Conservation (phyloP, 768 basidiomycete species). For the Cubamyces sp. region DNA sequence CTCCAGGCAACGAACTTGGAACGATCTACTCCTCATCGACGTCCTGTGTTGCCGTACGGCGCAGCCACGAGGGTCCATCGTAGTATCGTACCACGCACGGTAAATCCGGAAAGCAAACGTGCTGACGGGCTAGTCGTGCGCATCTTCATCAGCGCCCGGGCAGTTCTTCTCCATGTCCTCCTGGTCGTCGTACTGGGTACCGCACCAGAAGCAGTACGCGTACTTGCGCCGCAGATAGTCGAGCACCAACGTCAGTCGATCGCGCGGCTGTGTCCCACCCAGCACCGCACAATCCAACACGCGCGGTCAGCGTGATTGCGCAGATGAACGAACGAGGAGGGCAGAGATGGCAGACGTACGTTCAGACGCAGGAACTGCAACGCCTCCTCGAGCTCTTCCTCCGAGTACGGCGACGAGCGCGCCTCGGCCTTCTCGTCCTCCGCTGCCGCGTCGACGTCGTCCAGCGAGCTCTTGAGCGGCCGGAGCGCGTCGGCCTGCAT, state of each 20-base stretch:
- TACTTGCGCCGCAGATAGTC: slow-evolving; percentile 74
- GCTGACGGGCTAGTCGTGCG: slow-evolving; percentile 59
- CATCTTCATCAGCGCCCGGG: slow-evolving; percentile 77
- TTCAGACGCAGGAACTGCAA: slow-evolving; percentile 67
- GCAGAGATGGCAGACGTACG: slow-evolving; percentile 40
- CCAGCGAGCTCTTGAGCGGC: slow-evolving; percentile 43
- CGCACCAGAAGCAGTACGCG: slow-evolving; percentile 90
- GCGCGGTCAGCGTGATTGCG: neutral
- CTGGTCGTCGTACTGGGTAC: slow-evolving; percentile 65
- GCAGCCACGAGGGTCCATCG: too few relatives aligned
- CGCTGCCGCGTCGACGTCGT: slow-evolving; percentile 36
- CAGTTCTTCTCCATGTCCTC: slow-evolving; percentile 68
- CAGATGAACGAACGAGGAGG: too few relatives aligned
- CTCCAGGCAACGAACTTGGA: neutral
- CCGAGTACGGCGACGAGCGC: slow-evolving; percentile 44
- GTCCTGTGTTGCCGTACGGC: neutral
- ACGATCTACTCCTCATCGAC: too few relatives aligned
- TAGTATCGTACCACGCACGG: too few relatives aligned
- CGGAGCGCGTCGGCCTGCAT: slow-evolving; percentile 77
- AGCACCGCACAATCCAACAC: slow-evolving; percentile 16
- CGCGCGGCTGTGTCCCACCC: slow-evolving; percentile 55
- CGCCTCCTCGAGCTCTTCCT: slow-evolving; percentile 68
- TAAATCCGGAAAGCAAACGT: too few relatives aligned
- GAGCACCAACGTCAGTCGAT: slow-evolving; percentile 69
- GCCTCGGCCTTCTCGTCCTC: slow-evolving; percentile 31